phyloP scores from a whole-genome alignment of 1,284 basidiomycete species.

The Cryptococcus wingfieldii region DNA sequence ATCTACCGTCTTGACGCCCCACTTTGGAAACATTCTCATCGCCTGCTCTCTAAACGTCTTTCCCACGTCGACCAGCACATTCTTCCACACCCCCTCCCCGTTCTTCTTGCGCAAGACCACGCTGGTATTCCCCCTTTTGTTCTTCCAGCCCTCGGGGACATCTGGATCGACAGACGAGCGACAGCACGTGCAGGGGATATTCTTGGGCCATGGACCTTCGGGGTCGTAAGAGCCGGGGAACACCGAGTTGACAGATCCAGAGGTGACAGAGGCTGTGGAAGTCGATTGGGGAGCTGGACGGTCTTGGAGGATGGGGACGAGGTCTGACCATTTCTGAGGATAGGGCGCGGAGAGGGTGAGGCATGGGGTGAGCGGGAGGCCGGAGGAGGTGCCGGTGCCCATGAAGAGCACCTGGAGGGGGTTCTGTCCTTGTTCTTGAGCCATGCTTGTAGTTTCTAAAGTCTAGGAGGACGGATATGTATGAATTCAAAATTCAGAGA shows the following conservation, averaged over 20 bases:
- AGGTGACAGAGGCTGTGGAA: constrained; percentile 2
- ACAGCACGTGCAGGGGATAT: constrained; percentile 43
- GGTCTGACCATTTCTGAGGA: constrained; percentile 17
- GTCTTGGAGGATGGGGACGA: constrained; percentile 19
- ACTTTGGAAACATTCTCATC: constrained; percentile 41
- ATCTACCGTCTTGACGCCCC: constrained; percentile 47
- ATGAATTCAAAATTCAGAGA: background rate
- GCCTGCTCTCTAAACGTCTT: constrained; percentile 50
- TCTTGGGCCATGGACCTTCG: constrained; percentile 30
- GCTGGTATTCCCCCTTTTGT: constrained; percentile 46
- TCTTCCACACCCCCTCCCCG: constrained; percentile 34
- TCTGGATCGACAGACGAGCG: constrained; percentile 36
- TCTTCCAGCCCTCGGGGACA: constrained; percentile 44
- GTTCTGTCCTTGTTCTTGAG: background rate
- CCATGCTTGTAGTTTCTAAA: background rate
- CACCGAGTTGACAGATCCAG: constrained; percentile 8
- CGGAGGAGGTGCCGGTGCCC: constrained; percentile 48
- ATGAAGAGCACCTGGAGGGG: constrained; percentile 43
- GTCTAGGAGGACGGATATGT: background rate
- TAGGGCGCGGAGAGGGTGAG: constrained; percentile 34
- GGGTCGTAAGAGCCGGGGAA: constrained; percentile 24
- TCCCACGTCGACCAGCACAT: constrained; percentile 50
- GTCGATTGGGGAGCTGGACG: constrained; percentile 1
- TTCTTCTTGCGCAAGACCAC: constrained; percentile 34
- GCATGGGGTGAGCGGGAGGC: constrained; percentile 46